Conservation (phyloP, 148 eudicot species). For the Camellia granthamiana region DNA sequence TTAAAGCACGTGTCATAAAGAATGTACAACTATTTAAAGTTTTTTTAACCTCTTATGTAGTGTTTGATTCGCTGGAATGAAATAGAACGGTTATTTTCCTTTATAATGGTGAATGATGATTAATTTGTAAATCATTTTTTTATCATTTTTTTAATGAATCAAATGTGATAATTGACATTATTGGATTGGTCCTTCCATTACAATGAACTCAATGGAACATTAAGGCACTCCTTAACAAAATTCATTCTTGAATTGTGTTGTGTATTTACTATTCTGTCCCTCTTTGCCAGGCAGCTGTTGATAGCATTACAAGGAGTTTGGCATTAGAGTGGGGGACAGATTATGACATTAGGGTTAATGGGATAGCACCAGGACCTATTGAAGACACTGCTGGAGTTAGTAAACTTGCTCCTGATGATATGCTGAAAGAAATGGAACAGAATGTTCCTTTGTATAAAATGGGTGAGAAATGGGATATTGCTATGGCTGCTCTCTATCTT, state of each 20-base stretch:
- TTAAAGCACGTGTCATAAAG: no score
- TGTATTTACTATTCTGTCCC: neutral
- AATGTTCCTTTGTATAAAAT: constrained; percentile 52
- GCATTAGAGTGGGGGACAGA: constrained; percentile 87
- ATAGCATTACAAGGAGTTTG: constrained; percentile 73
- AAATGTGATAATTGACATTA: no score
- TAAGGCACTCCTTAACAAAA: no score
- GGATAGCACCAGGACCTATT: constrained; percentile 83
- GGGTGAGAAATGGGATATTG: constrained; percentile 84
- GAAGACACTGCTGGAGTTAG: constrained; percentile 63
- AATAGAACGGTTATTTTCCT: no score
- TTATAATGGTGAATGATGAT: no score
- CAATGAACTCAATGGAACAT: no score
- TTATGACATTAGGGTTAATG: constrained; percentile 73
- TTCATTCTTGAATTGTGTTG: neutral
- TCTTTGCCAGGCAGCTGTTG: constrained; percentile 63
- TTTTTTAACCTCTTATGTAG: no score
- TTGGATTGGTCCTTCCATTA: no score
- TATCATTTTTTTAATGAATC: no score
- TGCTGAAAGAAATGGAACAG: constrained; percentile 26
- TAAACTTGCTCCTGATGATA: constrained; percentile 57
- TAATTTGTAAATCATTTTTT: no score
- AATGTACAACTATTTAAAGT: no score
- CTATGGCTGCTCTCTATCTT: constrained; percentile 79
- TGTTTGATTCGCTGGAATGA: no score